These are phyloP conservation scores for Trapa bicornis DNA, from an alignment of 345 rosid genomes.

Conservation along the genomic window DNA sequence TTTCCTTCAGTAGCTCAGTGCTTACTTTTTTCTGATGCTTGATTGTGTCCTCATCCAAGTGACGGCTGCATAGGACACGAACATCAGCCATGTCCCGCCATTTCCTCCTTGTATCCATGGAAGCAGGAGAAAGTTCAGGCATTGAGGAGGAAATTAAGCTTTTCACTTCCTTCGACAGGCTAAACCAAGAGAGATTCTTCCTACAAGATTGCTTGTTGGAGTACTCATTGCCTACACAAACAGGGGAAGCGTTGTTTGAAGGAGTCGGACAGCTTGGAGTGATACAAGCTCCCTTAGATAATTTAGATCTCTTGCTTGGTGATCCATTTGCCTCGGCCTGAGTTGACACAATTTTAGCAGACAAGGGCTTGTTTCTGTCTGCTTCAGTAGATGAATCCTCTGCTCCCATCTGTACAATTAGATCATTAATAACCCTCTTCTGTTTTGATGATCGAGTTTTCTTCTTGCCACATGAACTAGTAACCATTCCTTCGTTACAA, in stretches of 20 bases:
- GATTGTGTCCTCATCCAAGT: conserved; percentile 60
- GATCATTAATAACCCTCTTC: neutral
- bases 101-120: conserved; percentile 48
- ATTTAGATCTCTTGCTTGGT: conserved; percentile 16
- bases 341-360: conserved; percentile 6
- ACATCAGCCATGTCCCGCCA: conserved; percentile 57
- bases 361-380: neutral
- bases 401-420: neutral
- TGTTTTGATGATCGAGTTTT: conserved; percentile 14
- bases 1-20: conserved; percentile 4
- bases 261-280: conserved; percentile 32
- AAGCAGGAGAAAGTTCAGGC: conserved; percentile 27
- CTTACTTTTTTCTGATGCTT: conserved; percentile 77
- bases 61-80: conserved; percentile 72
- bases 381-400: neutral
- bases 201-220: conserved; percentile 40
- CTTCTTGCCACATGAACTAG: conserved; percentile 18
- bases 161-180: conserved; percentile 35
- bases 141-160: conserved; percentile 24
- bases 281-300: conserved; percentile 14
- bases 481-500: conserved; percentile 11
- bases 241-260: conserved; percentile 48
- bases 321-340: conserved; percentile 14
- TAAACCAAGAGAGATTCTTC: conserved; percentile 32
- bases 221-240: conserved; percentile 76